Conservation (phyloP, 2,329 filamentous ascomycete genomes). For the Mycocentrospora acerina region DNA sequence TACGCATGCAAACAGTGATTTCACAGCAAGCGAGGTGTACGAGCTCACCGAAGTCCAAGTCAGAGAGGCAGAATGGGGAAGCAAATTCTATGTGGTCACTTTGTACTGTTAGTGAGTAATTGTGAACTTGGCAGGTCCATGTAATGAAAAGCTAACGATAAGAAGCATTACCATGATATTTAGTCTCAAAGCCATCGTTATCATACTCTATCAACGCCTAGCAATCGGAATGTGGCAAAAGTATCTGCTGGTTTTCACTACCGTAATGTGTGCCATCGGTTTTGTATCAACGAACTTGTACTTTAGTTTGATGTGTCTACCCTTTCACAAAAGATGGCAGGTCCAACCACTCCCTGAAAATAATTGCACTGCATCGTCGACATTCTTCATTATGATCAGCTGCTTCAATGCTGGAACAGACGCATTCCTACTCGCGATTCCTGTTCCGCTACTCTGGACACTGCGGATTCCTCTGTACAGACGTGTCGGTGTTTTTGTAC, state of each 20-base stretch:
- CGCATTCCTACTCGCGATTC: slow-evolving; percentile 6
- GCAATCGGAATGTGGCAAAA: slow-evolving; percentile 9
- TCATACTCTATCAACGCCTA: slow-evolving; percentile 8
- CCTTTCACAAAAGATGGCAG: slow-evolving; percentile 3
- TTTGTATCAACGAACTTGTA: slow-evolving; percentile 8
- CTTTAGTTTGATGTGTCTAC: slow-evolving; percentile 11
- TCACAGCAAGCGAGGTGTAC: slow-evolving; percentile 6
- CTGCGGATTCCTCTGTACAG: slow-evolving; percentile 6
- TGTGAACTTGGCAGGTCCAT: neutral
- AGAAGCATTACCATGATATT: slow-evolving; percentile 7
- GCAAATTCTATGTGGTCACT: slow-evolving; percentile 11
- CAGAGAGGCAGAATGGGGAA: slow-evolving; percentile 2
- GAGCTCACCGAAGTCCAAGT: slow-evolving; percentile 5
- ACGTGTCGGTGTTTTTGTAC: slow-evolving; percentile 5
- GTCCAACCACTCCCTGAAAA: slow-evolving; percentile 5
- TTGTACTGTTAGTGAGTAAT: slow-evolving; percentile 12
- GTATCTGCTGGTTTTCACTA: slow-evolving; percentile 7
- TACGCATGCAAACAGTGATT: slow-evolving; percentile 9
- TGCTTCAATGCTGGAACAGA: slow-evolving; percentile 9
- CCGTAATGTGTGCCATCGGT: slow-evolving; percentile 4
- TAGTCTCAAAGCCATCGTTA: slow-evolving; percentile 14
- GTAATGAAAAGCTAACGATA: neutral
- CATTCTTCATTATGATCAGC: slow-evolving; percentile 9
- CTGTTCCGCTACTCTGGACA: slow-evolving; percentile 11
- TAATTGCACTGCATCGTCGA: slow-evolving; percentile 6